phyloP scores from a whole-genome alignment of 83 land plant species.

The Isoetes engelmannii region DNA sequence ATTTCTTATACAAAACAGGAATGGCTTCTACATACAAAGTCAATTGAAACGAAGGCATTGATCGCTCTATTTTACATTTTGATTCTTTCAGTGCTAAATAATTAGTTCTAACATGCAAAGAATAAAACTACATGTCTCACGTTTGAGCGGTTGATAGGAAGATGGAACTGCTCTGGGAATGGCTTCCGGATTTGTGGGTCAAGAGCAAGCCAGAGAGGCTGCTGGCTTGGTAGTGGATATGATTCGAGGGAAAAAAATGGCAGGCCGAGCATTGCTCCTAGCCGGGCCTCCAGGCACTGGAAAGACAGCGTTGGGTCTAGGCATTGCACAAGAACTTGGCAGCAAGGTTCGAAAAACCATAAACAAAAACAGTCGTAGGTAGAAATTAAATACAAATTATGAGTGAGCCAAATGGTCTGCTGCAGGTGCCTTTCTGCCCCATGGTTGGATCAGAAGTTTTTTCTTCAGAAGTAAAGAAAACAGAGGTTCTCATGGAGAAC shows the following conservation, averaged over 20 bases:
- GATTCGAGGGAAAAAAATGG: constrained; percentile 97
- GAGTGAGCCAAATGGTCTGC: constrained; percentile 8
- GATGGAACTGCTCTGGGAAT: constrained; percentile 65
- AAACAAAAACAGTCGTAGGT: constrained; percentile 3
- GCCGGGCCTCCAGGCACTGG: constrained; percentile 98
- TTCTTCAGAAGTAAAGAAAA: constrained; percentile 94
- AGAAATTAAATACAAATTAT: constrained; percentile 5
- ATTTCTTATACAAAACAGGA: not conserved
- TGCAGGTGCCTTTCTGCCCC: constrained; percentile 93
- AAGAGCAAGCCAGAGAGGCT: constrained; percentile 79
- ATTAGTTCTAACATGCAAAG: not conserved
- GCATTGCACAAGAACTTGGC: constrained; percentile 92
- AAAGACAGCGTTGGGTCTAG: constrained; percentile 91
- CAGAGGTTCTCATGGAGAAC: constrained; percentile 95
- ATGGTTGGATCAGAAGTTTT: constrained; percentile 99
- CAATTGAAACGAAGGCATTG: not conserved
- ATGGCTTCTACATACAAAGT: constrained; percentile 6
- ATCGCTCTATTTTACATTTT: not conserved
- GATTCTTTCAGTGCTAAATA: not conserved
- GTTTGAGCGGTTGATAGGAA: too few species aligned
- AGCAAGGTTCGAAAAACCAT: constrained; percentile 61
- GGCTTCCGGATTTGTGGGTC: constrained; percentile 96
- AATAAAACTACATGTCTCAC: too few species aligned
- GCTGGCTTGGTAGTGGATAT: constrained; percentile 91
- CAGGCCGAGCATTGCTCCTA: constrained; percentile 80